Conservation (phyloP, 805 yeast genomes). For the Metschnikowia continentalis region DNA sequence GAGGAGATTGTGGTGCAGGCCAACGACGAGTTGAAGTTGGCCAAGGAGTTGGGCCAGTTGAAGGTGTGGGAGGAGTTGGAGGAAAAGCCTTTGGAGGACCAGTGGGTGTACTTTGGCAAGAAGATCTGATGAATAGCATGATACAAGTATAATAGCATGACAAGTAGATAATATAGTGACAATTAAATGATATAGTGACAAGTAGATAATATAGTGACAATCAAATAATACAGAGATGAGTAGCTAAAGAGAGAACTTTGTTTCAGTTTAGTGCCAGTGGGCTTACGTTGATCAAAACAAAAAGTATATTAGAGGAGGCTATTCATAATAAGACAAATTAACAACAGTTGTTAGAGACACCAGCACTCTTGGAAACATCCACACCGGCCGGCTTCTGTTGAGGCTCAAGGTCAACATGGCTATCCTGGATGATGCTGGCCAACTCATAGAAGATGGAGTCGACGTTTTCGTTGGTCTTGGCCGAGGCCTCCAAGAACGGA, state of each 20-base stretch:
- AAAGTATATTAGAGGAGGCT: neutral
- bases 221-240: no score
- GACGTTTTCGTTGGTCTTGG: constrained; percentile 89
- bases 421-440: constrained; percentile 82
- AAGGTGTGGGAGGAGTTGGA: constrained; percentile 76
- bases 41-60: constrained; percentile 62
- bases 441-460: constrained; percentile 87
- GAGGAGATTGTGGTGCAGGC: constrained; percentile 84
- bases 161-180: no score
- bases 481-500: constrained; percentile 94
- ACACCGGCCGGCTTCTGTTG: constrained; percentile 27
- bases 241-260: no score
- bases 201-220: no score
- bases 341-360: constrained; percentile 38
- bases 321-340: constrained; percentile 10
- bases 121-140: constrained; percentile 32
- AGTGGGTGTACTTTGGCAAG: constrained; percentile 79
- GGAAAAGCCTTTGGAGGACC: constrained; percentile 75
- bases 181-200: no score
- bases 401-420: constrained; percentile 48
- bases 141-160: neutral
- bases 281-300: neutral
- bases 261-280: no score
- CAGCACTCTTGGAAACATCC: constrained; percentile 33
- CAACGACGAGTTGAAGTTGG: constrained; percentile 68